phyloP scores from a whole-genome alignment of 139 green algal genomes.

The Chlorella ohadii region DNA sequence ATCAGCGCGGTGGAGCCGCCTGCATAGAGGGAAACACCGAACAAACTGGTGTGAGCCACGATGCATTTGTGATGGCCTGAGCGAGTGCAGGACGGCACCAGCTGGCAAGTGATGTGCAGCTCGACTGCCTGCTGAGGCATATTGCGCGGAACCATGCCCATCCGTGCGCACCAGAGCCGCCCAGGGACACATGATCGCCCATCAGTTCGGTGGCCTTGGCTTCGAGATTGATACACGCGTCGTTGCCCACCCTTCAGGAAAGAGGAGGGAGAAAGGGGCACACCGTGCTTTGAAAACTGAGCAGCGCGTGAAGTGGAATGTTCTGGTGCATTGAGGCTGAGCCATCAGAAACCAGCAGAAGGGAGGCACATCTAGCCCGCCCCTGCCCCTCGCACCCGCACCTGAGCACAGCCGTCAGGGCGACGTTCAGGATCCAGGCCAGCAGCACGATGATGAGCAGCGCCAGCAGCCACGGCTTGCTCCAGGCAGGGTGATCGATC shows the following conservation, averaged over 20 bases:
- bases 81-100: too few species aligned
- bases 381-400: not conserved
- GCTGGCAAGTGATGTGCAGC: too few species aligned
- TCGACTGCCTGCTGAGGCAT: too few species aligned
- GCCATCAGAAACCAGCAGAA: too few species aligned
- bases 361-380: too few species aligned
- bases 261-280: not conserved
- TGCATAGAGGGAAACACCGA: too few species aligned
- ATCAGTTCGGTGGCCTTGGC: not conserved
- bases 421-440: not conserved
- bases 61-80: too few species aligned
- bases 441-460: constrained; percentile 18
- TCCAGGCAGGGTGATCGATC: not conserved
- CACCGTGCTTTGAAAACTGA: too few species aligned
- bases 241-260: constrained; percentile 22
- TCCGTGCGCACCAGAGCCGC: not conserved
- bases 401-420: constrained; percentile 6
- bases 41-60: too few species aligned
- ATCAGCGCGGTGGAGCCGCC: not conserved
- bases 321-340: too few species aligned
- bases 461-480: constrained; percentile 1
- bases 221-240: constrained; percentile 24
- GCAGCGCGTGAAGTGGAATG: too few species aligned
- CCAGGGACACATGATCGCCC: not conserved
- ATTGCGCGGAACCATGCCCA: too few species aligned